Evolutionary conservation across 2,329 filamentous ascomycete species (phyloP).

Genomic region (Exophiala sp.): DNA sequence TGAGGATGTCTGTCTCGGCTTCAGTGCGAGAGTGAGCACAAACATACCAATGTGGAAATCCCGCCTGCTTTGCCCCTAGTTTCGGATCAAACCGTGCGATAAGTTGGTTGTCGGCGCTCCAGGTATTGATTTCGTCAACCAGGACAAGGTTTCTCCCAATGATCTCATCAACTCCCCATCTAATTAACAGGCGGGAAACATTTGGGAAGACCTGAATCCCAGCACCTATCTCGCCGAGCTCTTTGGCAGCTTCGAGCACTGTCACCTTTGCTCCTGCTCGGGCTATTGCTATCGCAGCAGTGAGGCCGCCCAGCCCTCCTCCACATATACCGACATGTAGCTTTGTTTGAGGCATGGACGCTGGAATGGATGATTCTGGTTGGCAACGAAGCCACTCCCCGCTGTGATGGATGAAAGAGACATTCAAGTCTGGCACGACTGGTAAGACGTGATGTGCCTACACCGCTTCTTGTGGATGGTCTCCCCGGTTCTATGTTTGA

Average conservation of each 20-base stretch:
- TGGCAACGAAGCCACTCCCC: neutral
- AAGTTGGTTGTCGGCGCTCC: constrained; percentile 31
- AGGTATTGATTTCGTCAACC: constrained; percentile 36
- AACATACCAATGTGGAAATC: constrained; percentile 21
- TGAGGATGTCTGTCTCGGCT: neutral
- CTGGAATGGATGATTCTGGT: too few relatives aligned
- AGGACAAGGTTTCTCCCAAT: constrained; percentile 40
- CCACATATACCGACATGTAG: constrained; percentile 33
- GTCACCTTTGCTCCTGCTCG: constrained; percentile 38
- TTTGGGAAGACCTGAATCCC: constrained; percentile 39
- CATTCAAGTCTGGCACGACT: too few relatives aligned
- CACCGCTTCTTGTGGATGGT: too few relatives aligned
- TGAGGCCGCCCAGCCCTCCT: constrained; percentile 40
- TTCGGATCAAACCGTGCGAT: constrained; percentile 16
- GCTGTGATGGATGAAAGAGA: too few relatives aligned
- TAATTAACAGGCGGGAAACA: constrained; percentile 37
- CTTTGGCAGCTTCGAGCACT: constrained; percentile 39
- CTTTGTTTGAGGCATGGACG: constrained; percentile 6
- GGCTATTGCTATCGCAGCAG: constrained; percentile 41
- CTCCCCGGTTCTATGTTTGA: too few relatives aligned
- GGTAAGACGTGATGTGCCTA: too few relatives aligned
- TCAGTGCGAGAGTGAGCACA: neutral
- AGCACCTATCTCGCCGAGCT: constrained; percentile 39
- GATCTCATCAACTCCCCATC: constrained; percentile 38
- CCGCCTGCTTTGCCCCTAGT: constrained; percentile 16